Percentiles rank a stretch among this genome's conserved stretches.
phyloP scores from a whole-genome alignment of 2,329 filamentous ascomycete species.

The Trichoderma oligosporum region DNA sequence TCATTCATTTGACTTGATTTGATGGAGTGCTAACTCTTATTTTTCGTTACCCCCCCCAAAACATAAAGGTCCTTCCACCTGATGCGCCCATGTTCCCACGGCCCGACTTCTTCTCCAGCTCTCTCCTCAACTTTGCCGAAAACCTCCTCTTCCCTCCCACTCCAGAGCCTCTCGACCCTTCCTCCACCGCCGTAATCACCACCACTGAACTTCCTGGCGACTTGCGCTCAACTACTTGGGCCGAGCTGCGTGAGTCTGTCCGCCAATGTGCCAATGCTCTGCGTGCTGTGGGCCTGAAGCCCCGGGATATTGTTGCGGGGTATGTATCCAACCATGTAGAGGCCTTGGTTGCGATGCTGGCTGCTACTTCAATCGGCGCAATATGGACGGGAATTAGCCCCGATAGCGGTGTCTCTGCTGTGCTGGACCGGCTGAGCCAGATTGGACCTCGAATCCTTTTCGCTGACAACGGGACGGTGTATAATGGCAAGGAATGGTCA shows the following conservation, averaged over 20 bases:
- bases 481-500: conserved; percentile 88
- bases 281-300: conserved; percentile 57
- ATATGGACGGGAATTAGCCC: conserved; percentile 93
- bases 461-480: conserved; percentile 80
- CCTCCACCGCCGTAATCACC: conserved; percentile 69
- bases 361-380: conserved; percentile 75
- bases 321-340: conserved; percentile 90
- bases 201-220: conserved; percentile 70
- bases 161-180: conserved; percentile 42
- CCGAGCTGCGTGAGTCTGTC: conserved; percentile 72
- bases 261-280: conserved; percentile 68
- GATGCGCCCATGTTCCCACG: conserved; percentile 76
- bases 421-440: conserved; percentile 81
- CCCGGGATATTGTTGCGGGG: conserved; percentile 57
- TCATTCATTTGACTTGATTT: background rate
- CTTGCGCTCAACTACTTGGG: conserved; percentile 63
- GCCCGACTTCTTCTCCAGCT: conserved; percentile 77
- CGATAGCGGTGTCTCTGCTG: conserved; percentile 86
- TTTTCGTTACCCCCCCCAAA: background rate
- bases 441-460: conserved; percentile 81
- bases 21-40: background rate
- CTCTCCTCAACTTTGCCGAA: conserved; percentile 87
- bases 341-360: conserved; percentile 83
- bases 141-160: conserved; percentile 78
- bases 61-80: conserved; percentile 60